Evolutionary conservation across 257 asterid genomes (phyloP), one percentile per base, ranked within the genome.

Genomic region (Paulownia fortunei): DNA sequence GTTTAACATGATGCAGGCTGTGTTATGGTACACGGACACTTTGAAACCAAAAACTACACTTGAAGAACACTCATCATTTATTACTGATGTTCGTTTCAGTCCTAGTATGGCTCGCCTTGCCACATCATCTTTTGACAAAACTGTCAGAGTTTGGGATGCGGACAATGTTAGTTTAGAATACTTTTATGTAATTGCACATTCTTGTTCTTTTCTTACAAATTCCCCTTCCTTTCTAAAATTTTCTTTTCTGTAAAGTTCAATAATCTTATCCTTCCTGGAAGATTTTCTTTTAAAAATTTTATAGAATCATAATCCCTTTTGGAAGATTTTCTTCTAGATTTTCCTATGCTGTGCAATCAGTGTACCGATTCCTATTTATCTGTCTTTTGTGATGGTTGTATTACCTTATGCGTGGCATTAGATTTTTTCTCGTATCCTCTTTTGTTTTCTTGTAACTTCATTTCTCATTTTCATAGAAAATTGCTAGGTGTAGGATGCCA

Each of bases 61-160:
- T 3, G 99, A 93, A 86, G 99, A 96, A 84, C 99, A 96, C 81
- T 86, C 97, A 0, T 82, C 85, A 4, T 83, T 84, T 30, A 94
- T 96, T 70, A 96, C 97, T 4, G 97, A 93, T 85, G 95, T 94
- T 81, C 99, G 97, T 67, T 96, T 96, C 86, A 89, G 98, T 82
- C 99, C 99, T 52, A 96, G 93, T 89, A 90, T 88, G 97, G 92
- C 97, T 27, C 96, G 98, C 72, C 98, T 96, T 42, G 97, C 98
- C 74, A 96, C 99, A 47, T 93, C 98, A 18, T 94, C 98, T 11
- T 96, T 89, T 71, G 99, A 96, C 89, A 96, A 94, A 79, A 90
- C 97, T 58, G 98, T 96, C 83, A 85, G 98, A 81, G 98, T 96
- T 79, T 93, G 98, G 98, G 99, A 94, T 69, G 97, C 92, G 1